phyloP scores from a whole-genome alignment of 1,284 basidiomycete species.

The Amylostereum areolatum region DNA sequence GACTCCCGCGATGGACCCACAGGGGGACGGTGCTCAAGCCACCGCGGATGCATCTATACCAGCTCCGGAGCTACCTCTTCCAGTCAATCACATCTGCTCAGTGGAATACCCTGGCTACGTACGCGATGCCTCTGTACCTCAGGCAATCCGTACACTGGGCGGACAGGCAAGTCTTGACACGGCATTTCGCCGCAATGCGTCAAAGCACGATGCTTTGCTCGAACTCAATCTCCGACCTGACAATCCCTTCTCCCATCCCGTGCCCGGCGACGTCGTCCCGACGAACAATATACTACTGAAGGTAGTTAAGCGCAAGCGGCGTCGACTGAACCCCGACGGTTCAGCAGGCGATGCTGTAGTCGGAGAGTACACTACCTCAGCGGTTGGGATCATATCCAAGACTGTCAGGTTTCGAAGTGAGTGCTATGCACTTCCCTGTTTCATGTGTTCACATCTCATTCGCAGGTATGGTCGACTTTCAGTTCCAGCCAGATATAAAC shows the following conservation, averaged over 20 bases:
- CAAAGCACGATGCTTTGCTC: constrained; percentile 54
- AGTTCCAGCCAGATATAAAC: constrained; percentile 69
- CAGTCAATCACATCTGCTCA: constrained; percentile 64
- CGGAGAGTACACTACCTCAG: constrained; percentile 77
- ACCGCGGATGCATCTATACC: neutral
- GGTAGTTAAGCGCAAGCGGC: constrained; percentile 65
- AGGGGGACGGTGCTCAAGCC: too few relatives aligned
- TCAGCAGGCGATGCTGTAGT: constrained; percentile 29
- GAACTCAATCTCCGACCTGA: constrained; percentile 71
- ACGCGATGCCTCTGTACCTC: constrained; percentile 49
- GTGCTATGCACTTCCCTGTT: constrained; percentile 19
- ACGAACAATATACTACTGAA: constrained; percentile 80
- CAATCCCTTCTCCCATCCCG: constrained; percentile 75
- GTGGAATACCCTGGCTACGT: constrained; percentile 91
- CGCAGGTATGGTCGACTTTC: constrained; percentile 89
- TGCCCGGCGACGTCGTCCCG: constrained; percentile 70
- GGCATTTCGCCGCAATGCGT: constrained; percentile 62
- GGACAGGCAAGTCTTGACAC: constrained; percentile 64
- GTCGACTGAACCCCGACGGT: constrained; percentile 20
- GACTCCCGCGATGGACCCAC: too few relatives aligned
- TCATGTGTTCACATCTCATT: neutral
- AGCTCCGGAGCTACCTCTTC: constrained; percentile 46
- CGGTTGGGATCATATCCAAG: constrained; percentile 72
- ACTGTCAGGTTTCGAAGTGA: constrained; percentile 87
- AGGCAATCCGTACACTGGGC: constrained; percentile 63